Conservation (phyloP, 495 filamentous ascomycete species). For the Astrocystis sublimbata region DNA sequence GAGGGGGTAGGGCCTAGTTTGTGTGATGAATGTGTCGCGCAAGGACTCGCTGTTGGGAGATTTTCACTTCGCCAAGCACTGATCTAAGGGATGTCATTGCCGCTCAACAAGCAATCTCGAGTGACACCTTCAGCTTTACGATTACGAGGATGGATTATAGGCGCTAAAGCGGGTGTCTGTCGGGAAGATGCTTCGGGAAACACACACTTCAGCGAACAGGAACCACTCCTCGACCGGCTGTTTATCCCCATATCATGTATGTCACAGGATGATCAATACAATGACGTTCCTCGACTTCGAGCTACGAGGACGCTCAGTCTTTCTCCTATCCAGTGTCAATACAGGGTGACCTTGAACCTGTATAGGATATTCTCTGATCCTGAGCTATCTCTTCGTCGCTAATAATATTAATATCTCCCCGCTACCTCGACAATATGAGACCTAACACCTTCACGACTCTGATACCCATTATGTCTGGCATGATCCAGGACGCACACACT, state of each 20-base stretch:
- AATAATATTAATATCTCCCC: too few species aligned
- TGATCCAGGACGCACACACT: neutral
- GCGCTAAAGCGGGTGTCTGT: slow-evolving; percentile 15
- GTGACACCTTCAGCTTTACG: neutral
- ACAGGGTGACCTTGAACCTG: neutral
- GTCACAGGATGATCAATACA: neutral
- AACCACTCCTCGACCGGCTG: neutral
- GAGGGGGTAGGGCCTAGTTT: neutral
- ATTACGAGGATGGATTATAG: neutral
- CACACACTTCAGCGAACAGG: neutral
- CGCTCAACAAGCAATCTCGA: neutral
- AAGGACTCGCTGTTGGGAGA: neutral
- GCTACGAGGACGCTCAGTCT: neutral
- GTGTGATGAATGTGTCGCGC: neutral
- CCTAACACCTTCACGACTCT: neutral
- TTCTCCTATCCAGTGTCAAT: neutral
- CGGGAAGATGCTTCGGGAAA: slow-evolving; percentile 12
- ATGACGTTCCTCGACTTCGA: neutral
- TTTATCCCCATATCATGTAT: neutral
- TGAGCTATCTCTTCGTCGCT: neutral
- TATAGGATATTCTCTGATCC: neutral
- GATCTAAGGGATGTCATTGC: neutral
- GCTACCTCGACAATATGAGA: slow-evolving; percentile 9
- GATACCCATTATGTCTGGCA: neutral
- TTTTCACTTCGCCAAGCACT: neutral